Evolutionary conservation across 2,329 filamentous ascomycete species (phyloP).

Genomic region (Exophiala viscosa): DNA sequence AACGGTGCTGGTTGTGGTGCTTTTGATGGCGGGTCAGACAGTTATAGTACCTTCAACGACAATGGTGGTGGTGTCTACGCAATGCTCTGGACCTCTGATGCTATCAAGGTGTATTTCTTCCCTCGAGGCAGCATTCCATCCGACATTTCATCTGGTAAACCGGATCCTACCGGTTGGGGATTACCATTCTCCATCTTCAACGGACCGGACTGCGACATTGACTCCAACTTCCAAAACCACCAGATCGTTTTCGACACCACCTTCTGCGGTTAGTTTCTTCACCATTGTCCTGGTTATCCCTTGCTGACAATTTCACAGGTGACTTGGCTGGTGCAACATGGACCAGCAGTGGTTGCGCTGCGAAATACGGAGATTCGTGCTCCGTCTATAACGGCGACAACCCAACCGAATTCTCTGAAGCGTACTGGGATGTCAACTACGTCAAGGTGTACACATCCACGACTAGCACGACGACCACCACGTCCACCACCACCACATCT

Average conservation of each 20-base stretch:
- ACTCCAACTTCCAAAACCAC: constrained; percentile 39
- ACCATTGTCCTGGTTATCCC: not conserved
- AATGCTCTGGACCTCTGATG: constrained; percentile 68
- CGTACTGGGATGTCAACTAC: constrained; percentile 71
- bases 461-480: constrained; percentile 8
- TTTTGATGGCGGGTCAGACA: constrained; percentile 24
- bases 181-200: constrained; percentile 44
- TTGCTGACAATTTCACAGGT: constrained; percentile 30
- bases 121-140: constrained; percentile 41
- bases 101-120: constrained; percentile 69
- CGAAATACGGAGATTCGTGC: constrained; percentile 59
- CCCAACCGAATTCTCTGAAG: constrained; percentile 62
- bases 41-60: constrained; percentile 51
- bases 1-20: constrained; percentile 41
- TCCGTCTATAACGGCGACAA: constrained; percentile 67
- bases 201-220: constrained; percentile 37
- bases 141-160: constrained; percentile 46
- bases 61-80: constrained; percentile 63
- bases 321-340: constrained; percentile 56
- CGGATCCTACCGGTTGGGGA: constrained; percentile 39
- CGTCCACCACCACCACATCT: constrained; percentile 8
- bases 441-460: constrained; percentile 57
- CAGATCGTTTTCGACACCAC: constrained; percentile 50
- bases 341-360: constrained; percentile 51
- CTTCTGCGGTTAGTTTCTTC: constrained; percentile 42